These are phyloP conservation scores for Tulasnella sp. DNA, from an alignment of 768 basidiomycete species.

Conservation along the genomic window DNA sequence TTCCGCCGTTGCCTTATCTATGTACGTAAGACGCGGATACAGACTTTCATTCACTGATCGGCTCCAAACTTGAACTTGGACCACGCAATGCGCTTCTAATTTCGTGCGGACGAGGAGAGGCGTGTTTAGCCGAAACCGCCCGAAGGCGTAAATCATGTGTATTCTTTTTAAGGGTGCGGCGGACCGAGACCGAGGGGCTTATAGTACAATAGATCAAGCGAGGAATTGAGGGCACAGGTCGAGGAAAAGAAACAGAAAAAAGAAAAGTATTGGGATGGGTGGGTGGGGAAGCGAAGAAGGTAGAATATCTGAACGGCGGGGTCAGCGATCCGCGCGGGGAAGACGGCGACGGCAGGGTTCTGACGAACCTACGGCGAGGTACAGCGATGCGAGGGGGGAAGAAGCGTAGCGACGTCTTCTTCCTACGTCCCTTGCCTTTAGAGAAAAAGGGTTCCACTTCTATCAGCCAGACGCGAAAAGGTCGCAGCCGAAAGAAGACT, in stretches of 20 bases:
- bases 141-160: not conserved
- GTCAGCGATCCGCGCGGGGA: not conserved
- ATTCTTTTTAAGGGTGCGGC: not conserved
- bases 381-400: not conserved
- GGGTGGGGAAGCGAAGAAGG: slow-evolving; percentile 9
- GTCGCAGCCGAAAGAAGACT: not conserved
- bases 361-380: not conserved
- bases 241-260: too few species aligned
- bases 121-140: slow-evolving; percentile 6
- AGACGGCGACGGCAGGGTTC: not conserved
- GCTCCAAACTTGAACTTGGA: too few species aligned
- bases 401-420: slow-evolving; percentile 8
- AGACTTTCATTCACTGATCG: too few species aligned
- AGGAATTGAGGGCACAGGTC: too few species aligned
- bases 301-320: not conserved
- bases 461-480: not conserved
- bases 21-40: too few species aligned
- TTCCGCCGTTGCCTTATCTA: too few species aligned
- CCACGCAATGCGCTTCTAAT: not conserved
- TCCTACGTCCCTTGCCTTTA: slow-evolving; percentile 6
- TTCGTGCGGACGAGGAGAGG: slow-evolving; percentile 2
- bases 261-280: too few species aligned
- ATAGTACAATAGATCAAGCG: too few species aligned
- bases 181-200: slow-evolving; percentile 18
- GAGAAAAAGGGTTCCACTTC: not conserved